These are phyloP conservation scores for Aspergillus cejpii DNA, from an alignment of 2,329 filamentous ascomycete genomes.

Conservation along the genomic window DNA sequence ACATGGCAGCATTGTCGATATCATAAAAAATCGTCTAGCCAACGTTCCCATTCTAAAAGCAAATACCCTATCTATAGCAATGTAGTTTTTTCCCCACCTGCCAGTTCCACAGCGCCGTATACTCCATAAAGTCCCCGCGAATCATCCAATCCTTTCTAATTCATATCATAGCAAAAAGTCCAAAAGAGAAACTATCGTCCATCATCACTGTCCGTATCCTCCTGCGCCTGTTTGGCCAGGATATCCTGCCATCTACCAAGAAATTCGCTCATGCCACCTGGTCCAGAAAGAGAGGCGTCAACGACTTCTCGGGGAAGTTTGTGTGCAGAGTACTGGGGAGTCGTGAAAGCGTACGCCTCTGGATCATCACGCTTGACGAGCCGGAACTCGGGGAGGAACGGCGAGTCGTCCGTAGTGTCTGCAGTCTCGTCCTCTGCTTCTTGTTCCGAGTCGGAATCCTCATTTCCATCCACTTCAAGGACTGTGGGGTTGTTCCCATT, in stretches of 20 bases:
- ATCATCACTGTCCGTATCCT: slow-evolving; percentile 36
- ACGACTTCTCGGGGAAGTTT: slow-evolving; percentile 94
- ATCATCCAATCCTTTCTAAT: neutral
- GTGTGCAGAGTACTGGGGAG: slow-evolving; percentile 85
- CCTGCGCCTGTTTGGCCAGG: slow-evolving; percentile 38
- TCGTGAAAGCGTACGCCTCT: slow-evolving; percentile 77
- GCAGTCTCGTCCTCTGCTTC: slow-evolving; percentile 39
- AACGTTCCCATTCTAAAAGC: neutral
- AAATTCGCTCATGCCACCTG: slow-evolving; percentile 75
- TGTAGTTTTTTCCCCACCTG: neutral
- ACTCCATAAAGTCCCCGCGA: neutral
- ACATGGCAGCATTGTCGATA: no score
- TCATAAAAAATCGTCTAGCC: neutral
- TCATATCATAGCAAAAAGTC: neutral
- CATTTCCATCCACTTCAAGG: slow-evolving; percentile 14
- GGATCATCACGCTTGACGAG: slow-evolving; percentile 79
- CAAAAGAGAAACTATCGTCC: slow-evolving; percentile 10
- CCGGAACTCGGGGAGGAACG: slow-evolving; percentile 68
- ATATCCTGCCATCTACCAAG: slow-evolving; percentile 65
- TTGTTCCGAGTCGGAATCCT: slow-evolving; percentile 22
- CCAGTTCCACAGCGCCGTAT: neutral
- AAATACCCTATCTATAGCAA: neutral
- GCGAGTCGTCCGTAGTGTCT: slow-evolving; percentile 43
- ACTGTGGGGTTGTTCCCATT: slow-evolving; percentile 18
- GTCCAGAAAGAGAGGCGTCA: slow-evolving; percentile 57